A percentile compares a stretch with the other conserved stretches of the same genome.
Evolutionary conservation across 2,329 filamentous ascomycete species (phyloP).

Genomic region (Xylaria sp.): DNA sequence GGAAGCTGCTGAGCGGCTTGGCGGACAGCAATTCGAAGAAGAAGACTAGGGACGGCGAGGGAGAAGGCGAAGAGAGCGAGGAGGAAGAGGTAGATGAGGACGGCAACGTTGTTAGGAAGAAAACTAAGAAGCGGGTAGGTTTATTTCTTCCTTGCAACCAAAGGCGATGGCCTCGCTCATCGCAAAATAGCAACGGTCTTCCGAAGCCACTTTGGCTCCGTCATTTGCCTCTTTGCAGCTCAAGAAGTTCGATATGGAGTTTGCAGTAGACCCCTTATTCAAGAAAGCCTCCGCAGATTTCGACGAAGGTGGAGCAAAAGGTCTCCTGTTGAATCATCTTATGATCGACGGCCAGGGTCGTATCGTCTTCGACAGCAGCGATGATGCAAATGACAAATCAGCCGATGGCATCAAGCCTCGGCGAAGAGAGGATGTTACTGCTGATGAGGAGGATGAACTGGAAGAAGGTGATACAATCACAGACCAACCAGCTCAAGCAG

Average conservation of each 20-base stretch:
- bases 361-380: conserved; percentile 98
- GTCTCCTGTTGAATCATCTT: conserved; percentile 93
- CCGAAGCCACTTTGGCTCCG: conserved; percentile 90
- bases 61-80: conserved; percentile 74
- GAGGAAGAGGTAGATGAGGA: conserved; percentile 72
- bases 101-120: conserved; percentile 65
- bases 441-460: conserved; percentile 53
- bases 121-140: conserved; percentile 78
- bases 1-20: conserved; percentile 90
- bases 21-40: conserved; percentile 86
- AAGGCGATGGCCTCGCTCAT: conserved; percentile 37
- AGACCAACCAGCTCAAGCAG: conserved; percentile 57
- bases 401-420: conserved; percentile 53
- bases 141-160: neutral
- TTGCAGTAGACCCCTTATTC: conserved; percentile 96
- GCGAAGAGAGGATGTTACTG: conserved; percentile 51
- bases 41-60: conserved; percentile 71
- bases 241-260: conserved; percentile 98
- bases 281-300: conserved; percentile 99
- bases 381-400: conserved; percentile 73
- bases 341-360: conserved; percentile 91
- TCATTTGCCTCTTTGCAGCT: conserved; percentile 89
- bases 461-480: conserved; percentile 53
- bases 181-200: conserved; percentile 70
- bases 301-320: conserved; percentile 96